Base-by-base conservation (phyloP, 768 basidiomycete species). In the Termitomyces sp. region DNA sequence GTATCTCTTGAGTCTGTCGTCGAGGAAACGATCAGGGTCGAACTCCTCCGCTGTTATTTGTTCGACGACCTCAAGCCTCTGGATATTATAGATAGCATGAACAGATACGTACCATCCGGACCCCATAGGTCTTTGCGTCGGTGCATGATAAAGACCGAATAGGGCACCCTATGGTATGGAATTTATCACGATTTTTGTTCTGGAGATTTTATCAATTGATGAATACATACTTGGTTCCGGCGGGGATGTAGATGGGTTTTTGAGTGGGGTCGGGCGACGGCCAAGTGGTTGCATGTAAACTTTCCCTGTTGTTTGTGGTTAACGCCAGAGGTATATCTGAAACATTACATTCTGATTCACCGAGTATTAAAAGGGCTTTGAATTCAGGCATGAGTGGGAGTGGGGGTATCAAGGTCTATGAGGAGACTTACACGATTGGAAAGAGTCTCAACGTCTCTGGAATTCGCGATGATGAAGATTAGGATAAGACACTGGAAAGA, bases 21-120 rank as follows among this genome's bases (percentile, higher is more conserved):
- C 87, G 44, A 88, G 72, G 74, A 86, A 89, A 4, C 87, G 80
- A 59, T 87, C 85, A 0, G 87, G 87, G 64, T 90, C 87, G 55
- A 88, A 88, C 64, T 82, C 77, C 47, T 82, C 74, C 4, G 86
- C 86, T 86, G 47, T 51, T 27, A 18, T 37, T 49, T 5, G 10
- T 36, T 4, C 24, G 27, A 39, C 16, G 27, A 51, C 39, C 12
- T 39, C 50, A 39, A n/a, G 18, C 16, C 16, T 27, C 12, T 7
- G 22, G 6, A 4, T 27, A 20, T n/a, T 3, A 32, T n/a, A n/a
- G n/a, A 7, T 26, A 55, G 32, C n/a, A 6, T 5, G 7, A 55
- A 56, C 49, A 26, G 50, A 7, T 24, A 55, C 67, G 22, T 66
- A 84, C 85, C 85, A 66, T 87, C 87, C 9, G 86, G 85, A 7